phyloP scores from a whole-genome alignment of 257 asterid species.

The Solanum acaule region DNA sequence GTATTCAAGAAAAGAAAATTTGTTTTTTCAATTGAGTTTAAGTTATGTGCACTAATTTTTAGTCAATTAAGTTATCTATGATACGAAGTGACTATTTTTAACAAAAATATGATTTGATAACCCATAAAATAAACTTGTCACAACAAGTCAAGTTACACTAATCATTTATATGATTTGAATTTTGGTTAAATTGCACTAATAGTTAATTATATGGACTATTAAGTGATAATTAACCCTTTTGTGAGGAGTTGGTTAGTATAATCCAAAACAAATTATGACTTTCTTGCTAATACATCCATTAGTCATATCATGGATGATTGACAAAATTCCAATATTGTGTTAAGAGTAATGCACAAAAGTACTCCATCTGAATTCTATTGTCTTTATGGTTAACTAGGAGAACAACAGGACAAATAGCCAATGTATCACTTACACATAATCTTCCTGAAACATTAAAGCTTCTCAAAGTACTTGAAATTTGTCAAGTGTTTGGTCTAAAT shows the following conservation, averaged over 20 bases:
- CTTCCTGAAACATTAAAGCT: neutral
- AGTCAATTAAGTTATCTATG: neutral
- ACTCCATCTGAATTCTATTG: neutral
- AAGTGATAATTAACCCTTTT: neutral
- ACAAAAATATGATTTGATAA: neutral
- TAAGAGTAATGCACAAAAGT: neutral
- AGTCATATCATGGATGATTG: neutral
- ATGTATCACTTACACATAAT: neutral
- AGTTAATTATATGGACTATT: neutral
- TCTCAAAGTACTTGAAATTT: neutral
- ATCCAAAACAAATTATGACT: neutral
- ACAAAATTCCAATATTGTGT: neutral
- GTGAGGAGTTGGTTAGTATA: neutral
- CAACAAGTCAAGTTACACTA: neutral
- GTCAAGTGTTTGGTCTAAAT: neutral
- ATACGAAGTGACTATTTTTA: neutral
- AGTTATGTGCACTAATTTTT: neutral
- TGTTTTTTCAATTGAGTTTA: neutral
- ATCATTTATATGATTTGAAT: neutral
- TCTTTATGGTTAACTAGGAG: slow-evolving; percentile 6
- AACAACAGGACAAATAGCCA: slow-evolving; percentile 5
- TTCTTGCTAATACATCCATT: neutral
- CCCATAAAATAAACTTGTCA: neutral
- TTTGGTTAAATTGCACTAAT: neutral
- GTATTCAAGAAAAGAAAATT: neutral